Evolutionary conservation across 2,329 filamentous ascomycete genomes (phyloP).

Genomic region (Colletotrichum lupini): DNA sequence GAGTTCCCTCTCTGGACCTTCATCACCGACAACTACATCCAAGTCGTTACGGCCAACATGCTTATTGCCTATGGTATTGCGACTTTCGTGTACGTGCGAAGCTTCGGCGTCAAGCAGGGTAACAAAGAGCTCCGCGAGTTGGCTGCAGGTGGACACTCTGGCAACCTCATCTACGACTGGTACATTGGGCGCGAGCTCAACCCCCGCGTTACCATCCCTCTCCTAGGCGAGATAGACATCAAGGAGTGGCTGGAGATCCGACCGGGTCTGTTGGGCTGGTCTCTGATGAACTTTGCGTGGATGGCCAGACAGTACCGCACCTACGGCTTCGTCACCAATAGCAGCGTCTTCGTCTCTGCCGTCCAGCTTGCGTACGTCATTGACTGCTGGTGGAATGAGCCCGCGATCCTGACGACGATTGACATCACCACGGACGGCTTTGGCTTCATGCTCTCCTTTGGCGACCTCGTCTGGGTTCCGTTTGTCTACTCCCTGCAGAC

Average conservation of each 20-base stretch:
- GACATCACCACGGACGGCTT: slow-evolving; percentile 95
- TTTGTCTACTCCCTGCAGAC: slow-evolving; percentile 89
- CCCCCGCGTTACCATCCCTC: slow-evolving; percentile 81
- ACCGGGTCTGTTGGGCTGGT: slow-evolving; percentile 92
- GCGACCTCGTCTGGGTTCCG: slow-evolving; percentile 92
- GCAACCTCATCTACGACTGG: slow-evolving; percentile 93
- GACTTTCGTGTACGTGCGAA: slow-evolving; percentile 82
- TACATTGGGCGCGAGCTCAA: slow-evolving; percentile 95
- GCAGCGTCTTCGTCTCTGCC: slow-evolving; percentile 80
- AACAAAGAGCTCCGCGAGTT: slow-evolving; percentile 81
- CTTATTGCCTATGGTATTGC: slow-evolving; percentile 79
- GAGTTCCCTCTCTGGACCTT: slow-evolving; percentile 92
- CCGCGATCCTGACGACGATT: slow-evolving; percentile 91
- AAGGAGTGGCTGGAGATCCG: slow-evolving; percentile 91
- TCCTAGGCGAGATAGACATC: slow-evolving; percentile 88
- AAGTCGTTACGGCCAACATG: slow-evolving; percentile 85
- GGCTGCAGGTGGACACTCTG: slow-evolving; percentile 82
- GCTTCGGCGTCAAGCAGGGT: slow-evolving; percentile 82
- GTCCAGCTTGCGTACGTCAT: slow-evolving; percentile 87
- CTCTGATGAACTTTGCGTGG: slow-evolving; percentile 85
- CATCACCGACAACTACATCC: slow-evolving; percentile 90
- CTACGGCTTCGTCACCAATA: slow-evolving; percentile 86
- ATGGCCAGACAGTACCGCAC: slow-evolving; percentile 88
- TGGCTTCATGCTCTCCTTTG: slow-evolving; percentile 94
- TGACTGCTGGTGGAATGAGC: slow-evolving; percentile 88